Evolutionary conservation across 306 rosid genomes (phyloP).

Genomic region (Lupinus albus): DNA sequence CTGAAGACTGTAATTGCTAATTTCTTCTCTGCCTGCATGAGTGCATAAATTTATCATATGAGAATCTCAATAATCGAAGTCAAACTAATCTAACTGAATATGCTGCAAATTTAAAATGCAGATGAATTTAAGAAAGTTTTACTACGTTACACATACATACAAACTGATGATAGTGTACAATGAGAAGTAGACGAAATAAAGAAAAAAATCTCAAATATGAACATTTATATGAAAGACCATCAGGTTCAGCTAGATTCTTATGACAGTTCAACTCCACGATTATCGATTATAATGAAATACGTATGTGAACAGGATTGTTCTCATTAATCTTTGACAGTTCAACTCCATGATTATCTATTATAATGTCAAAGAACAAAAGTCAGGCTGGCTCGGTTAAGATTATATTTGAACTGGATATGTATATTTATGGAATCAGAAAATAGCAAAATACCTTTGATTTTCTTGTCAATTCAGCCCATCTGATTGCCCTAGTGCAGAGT

Average conservation of each 20-base stretch:
- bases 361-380: background rate
- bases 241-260: background rate
- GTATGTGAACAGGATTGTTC: background rate
- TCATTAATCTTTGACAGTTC: conserved; percentile 1
- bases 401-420: conserved; percentile 24
- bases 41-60: conserved; percentile 22
- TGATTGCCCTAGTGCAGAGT: conserved; percentile 57
- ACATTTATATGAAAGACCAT: conserved; percentile 6
- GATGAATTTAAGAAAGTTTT: conserved; percentile 14
- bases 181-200: background rate
- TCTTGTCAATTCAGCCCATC: conserved; percentile 56
- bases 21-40: conserved; percentile 76
- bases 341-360: background rate
- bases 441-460: conserved; percentile 50
- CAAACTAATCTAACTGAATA: conserved; percentile 20
- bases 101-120: conserved; percentile 30
- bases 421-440: conserved; percentile 10
- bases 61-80: conserved; percentile 32
- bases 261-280: too few species aligned
- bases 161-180: background rate
- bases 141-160: background rate
- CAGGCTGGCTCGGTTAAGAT: conserved; percentile 2
- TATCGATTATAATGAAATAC: background rate
- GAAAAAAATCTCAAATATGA: background rate
- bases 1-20: conserved; percentile 95